A percentile compares a stretch with the other conserved stretches of the same genome.
Evolutionary conservation across 2,329 filamentous ascomycete species (phyloP).

Genomic region (Fusarium metavorans): DNA sequence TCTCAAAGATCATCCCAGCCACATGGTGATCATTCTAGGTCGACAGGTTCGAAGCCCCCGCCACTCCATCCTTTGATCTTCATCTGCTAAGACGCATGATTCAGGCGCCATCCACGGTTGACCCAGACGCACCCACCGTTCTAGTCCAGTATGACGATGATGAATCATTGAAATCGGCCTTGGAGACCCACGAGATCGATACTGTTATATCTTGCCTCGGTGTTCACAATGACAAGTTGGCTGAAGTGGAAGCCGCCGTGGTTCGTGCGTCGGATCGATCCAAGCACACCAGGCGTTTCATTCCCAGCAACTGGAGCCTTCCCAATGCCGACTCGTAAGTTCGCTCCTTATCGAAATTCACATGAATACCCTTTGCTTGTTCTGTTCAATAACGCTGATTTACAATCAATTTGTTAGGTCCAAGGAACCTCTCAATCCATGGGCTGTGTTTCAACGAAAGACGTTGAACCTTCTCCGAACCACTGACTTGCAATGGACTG

Average conservation of each 20-base stretch:
- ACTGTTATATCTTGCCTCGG: neutral
- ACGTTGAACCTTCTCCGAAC: neutral
- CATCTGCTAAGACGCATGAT: neutral
- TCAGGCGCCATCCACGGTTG: neutral
- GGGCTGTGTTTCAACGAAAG: conserved; percentile 7
- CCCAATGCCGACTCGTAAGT: conserved; percentile 12
- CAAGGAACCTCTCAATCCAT: neutral
- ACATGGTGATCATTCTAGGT: conserved; percentile 17
- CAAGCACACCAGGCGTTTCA: conserved; percentile 16
- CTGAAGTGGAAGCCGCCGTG: neutral
- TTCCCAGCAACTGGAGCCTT: conserved; percentile 16
- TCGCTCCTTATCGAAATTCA: neutral
- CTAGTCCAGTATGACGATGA: neutral
- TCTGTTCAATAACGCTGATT: neutral
- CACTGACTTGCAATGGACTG: neutral
- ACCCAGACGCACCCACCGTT: neutral
- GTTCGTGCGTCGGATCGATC: conserved; percentile 11
- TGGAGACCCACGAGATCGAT: neutral
- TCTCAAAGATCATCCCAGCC: conserved; percentile 9
- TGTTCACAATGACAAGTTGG: conserved; percentile 3
- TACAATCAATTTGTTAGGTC: neutral
- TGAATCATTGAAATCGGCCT: neutral
- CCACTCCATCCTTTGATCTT: neutral
- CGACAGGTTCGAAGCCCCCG: conserved; percentile 1
- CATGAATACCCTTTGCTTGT: neutral